Evolutionary conservation across 2,329 filamentous ascomycete genomes (phyloP).

Genomic region (Talaromyces piceae): DNA sequence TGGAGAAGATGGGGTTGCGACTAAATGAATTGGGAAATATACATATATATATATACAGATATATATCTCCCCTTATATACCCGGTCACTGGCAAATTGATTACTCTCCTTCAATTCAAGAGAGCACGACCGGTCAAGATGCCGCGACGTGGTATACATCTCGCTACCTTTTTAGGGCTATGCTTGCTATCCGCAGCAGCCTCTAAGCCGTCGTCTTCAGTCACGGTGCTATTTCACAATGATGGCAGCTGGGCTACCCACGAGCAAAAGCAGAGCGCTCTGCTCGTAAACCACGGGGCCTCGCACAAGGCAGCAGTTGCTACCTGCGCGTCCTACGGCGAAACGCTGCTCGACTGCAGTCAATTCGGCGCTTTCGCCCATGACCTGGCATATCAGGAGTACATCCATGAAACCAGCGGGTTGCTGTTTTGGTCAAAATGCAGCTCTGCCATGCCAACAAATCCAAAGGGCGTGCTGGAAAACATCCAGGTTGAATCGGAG

Average conservation of each 20-base stretch:
- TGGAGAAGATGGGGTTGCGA: not conserved
- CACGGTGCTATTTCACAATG: constrained; percentile 8
- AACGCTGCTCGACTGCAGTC: constrained; percentile 5
- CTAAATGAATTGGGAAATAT: not conserved
- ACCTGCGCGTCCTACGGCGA: constrained; percentile 7
- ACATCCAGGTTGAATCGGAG: not conserved
- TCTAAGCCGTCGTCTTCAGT: not conserved
- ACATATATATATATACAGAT: not conserved
- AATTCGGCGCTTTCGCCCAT: not conserved
- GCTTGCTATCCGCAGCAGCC: not conserved
- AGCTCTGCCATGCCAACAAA: not conserved
- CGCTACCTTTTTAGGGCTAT: constrained; percentile 2
- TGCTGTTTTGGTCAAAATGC: constrained; percentile 9
- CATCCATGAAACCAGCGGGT: not conserved
- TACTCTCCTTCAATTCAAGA: too few relatives aligned
- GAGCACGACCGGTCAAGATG: constrained; percentile 3
- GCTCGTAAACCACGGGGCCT: constrained; percentile 1
- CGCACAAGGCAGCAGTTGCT: constrained; percentile 3
- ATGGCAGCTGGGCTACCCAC: constrained; percentile 8
- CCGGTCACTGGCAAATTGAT: too few relatives aligned
- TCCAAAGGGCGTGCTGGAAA: not conserved
- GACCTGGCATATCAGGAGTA: constrained; percentile 6
- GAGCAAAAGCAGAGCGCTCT: constrained; percentile 5
- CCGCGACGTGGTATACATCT: not conserved
- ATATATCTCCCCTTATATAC: too few relatives aligned